These are phyloP conservation scores for Sambucus nigra DNA, from an alignment of 129 eudicot genomes.

Conservation along the genomic window DNA sequence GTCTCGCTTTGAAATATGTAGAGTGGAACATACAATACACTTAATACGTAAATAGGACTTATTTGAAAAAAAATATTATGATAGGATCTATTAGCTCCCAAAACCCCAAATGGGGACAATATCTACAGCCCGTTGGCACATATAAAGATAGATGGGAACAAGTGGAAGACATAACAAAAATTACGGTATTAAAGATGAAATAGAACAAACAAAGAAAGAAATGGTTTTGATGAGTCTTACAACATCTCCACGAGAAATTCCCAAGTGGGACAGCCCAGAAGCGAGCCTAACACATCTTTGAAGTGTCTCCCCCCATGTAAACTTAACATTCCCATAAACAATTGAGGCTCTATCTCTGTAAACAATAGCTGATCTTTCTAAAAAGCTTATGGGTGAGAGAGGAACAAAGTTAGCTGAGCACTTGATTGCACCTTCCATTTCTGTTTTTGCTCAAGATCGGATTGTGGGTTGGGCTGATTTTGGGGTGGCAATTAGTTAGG, in stretches of 20 bases:
- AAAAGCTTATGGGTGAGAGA: conserved; percentile 39
- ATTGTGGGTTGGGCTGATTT: too few species aligned
- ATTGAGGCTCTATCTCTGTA: conserved; percentile 26
- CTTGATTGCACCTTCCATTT: conserved; percentile 27
- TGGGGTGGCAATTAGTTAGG: too few species aligned
- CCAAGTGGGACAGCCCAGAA: conserved; percentile 31
- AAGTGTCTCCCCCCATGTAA: conserved; percentile 39
- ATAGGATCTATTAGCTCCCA: too few species aligned
- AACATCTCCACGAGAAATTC: conserved; percentile 35
- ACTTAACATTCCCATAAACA: conserved; percentile 21
- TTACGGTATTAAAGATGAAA: background rate
- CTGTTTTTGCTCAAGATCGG: too few species aligned
- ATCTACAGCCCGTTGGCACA: too few species aligned
- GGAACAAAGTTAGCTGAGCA: conserved; percentile 50
- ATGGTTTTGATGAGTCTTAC: conserved; percentile 20
- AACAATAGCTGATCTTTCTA: conserved; percentile 37
- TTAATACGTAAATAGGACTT: too few species aligned
- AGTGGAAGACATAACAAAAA: background rate
- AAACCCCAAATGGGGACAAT: too few species aligned
- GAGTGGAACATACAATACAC: too few species aligned
- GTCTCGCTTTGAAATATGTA: too few species aligned
- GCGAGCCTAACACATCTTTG: conserved; percentile 31
- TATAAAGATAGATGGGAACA: background rate
- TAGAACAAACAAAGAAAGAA: background rate
- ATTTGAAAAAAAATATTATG: too few species aligned